Evolutionary conservation across 2,329 filamentous ascomycete genomes (phyloP), one percentile per base, ranked within the genome.

Genomic region (Aureobasidium leucospermi): DNA sequence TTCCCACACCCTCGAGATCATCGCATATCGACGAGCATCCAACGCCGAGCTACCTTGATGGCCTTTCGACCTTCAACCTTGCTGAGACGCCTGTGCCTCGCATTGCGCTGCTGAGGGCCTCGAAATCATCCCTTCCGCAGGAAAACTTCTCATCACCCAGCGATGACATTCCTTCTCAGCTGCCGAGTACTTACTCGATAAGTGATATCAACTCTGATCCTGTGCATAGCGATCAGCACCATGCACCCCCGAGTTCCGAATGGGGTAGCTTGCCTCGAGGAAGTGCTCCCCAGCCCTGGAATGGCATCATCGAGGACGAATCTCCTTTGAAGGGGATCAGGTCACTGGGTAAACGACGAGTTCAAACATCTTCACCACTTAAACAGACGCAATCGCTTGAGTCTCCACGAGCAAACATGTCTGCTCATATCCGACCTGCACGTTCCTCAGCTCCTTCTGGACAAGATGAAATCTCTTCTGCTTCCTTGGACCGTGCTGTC

Each of bases 161-260:
- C 16, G 51, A 63, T 34, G 61, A 63, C 29, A 56, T 63, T 3
- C 68, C 65, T 9, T 71, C 69, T 4, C 67, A 73, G 60, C 56
- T 73, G 11, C 71, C 71, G 1, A 70, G 67, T 8, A 68, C 70
- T 2, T 73, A 72, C 46, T 70, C 69, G 6, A 59, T 72, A 23
- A 70, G 67, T 36, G 66, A 70, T 41, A 59, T 64, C 7, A 65
- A 66, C 42, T 60, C 39, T 15, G 42, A 49, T 49, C 57, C 29
- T 10, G 28, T 46, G 6, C 19, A 46, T 19, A 39, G 53, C 23
- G 53, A 57, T 29, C 32, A 48, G 28, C n/a, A 49, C 11, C 52
- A 53, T 28, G 52, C 58, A 6, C 55, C 53, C 6, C 45, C 59
- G 2, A 56, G 49, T 53, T 56, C 32, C 32, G 52, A 13, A 42